Conservation (phyloP, 2,329 filamentous ascomycete species). For the Didymella pomorum region DNA sequence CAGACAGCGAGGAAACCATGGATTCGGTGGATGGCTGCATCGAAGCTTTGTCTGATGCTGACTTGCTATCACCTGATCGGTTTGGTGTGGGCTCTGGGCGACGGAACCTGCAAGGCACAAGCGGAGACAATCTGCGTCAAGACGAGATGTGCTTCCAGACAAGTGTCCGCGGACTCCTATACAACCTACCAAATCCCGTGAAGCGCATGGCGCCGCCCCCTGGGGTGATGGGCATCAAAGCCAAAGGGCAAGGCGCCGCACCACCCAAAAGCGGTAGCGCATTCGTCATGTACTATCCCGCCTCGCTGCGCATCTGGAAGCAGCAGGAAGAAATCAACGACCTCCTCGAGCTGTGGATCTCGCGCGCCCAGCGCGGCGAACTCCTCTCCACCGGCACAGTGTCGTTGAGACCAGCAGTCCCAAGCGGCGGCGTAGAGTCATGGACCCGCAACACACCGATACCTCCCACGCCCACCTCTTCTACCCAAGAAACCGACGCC, state of each 20-base stretch:
- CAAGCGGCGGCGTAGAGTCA: conserved; percentile 51
- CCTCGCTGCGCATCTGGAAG: conserved; percentile 82
- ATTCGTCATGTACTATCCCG: conserved; percentile 92
- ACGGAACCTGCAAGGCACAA: conserved; percentile 58
- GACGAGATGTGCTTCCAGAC: conserved; percentile 95
- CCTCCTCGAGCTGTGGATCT: conserved; percentile 73
- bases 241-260: conserved; percentile 35
- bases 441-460: conserved; percentile 44
- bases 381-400: conserved; percentile 31
- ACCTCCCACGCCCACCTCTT: conserved; percentile 20
- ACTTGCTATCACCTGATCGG: conserved; percentile 79
- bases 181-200: conserved; percentile 85
- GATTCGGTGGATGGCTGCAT: conserved; percentile 87
- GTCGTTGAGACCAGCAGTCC: conserved; percentile 34
- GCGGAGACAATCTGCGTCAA: conserved; percentile 79
- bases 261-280: conserved; percentile 63
- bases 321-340: conserved; percentile 82
- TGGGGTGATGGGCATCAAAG: conserved; percentile 48
- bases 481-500: conserved; percentile 22
- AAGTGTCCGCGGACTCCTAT: conserved; percentile 84
- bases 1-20: conserved; percentile 67
- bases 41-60: conserved; percentile 84
- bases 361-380: conserved; percentile 60
- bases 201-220: conserved; percentile 62
- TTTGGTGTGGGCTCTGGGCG: conserved; percentile 67